Evolutionary conservation across 345 rosid genomes (phyloP).

Genomic region (Gossypium stocksii): DNA sequence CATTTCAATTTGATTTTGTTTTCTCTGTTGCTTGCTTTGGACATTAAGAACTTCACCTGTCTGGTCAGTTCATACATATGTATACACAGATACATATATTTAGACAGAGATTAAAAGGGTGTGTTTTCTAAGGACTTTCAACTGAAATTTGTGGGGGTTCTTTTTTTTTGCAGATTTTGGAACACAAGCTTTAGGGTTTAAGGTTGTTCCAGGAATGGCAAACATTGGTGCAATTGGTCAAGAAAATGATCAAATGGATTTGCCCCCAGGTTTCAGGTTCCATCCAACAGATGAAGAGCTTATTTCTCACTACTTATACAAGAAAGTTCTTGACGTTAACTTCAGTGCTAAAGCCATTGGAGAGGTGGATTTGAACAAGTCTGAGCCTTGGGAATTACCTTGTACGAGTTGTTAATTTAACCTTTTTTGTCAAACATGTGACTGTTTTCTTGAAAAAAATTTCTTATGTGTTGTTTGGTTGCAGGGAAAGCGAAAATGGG

Average conservation of each 20-base stretch:
- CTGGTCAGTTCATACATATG: conserved; percentile 4
- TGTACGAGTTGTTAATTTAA: conserved; percentile 35
- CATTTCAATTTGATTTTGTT: background rate
- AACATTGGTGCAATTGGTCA: conserved; percentile 31
- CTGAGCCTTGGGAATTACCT: conserved; percentile 98
- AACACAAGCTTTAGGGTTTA: conserved; percentile 21
- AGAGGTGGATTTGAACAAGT: conserved; percentile 89
- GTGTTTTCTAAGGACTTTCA: background rate
- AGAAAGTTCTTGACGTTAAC: conserved; percentile 53
- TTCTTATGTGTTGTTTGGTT: conserved; percentile 4
- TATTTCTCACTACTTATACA: conserved; percentile 66
- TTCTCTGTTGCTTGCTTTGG: background rate
- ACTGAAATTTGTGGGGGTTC: background rate
- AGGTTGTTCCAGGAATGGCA: conserved; percentile 40
- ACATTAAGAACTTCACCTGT: conserved; percentile 11
- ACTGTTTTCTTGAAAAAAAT: background rate
- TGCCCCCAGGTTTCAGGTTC: conserved; percentile 91
- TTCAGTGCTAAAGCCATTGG: conserved; percentile 79
- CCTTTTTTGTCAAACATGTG: background rate
- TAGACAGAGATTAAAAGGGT: background rate
- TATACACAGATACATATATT: background rate
- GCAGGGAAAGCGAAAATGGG: conserved; percentile 95
- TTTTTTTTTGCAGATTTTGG: background rate
- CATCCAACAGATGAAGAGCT: conserved; percentile 98
- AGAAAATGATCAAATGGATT: conserved; percentile 68